Percentiles rank a stretch among this genome's conserved stretches.
These are phyloP conservation scores for Thelonectria rubi DNA, from an alignment of 2,329 filamentous ascomycete genomes.

Conservation along the genomic window DNA sequence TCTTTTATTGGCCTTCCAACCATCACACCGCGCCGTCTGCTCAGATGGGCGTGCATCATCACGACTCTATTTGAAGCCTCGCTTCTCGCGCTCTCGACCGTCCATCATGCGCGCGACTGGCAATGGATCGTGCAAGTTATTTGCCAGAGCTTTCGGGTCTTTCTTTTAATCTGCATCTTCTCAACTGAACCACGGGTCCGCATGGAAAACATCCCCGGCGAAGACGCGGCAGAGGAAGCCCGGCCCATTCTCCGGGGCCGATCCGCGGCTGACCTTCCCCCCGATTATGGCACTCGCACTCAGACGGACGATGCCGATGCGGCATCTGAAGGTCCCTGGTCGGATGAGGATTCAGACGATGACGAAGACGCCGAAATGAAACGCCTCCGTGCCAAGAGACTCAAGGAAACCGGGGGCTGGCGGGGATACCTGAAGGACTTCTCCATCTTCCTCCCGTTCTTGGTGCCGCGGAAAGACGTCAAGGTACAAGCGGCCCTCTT, in stretches of 20 bases:
- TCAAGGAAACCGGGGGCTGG: slow-evolving; percentile 46
- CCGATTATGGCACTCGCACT: slow-evolving; percentile 28
- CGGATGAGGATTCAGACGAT: not conserved
- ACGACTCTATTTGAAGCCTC: slow-evolving; percentile 28
- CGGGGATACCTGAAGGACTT: slow-evolving; percentile 45
- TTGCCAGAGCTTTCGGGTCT: slow-evolving; percentile 14
- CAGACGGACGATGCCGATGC: not conserved
- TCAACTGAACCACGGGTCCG: not conserved
- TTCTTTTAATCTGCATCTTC: slow-evolving; percentile 20
- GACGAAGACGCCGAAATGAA: slow-evolving; percentile 41
- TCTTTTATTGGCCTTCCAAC: not conserved
- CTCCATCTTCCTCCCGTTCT: slow-evolving; percentile 43
- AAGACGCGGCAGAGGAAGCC: slow-evolving; percentile 22
- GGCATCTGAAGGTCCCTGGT: slow-evolving; percentile 7
- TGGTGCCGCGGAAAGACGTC: slow-evolving; percentile 44
- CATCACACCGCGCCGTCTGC: not conserved
- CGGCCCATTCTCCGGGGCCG: slow-evolving; percentile 25
- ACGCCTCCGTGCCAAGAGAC: slow-evolving; percentile 38
- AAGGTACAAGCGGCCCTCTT: slow-evolving; percentile 45
- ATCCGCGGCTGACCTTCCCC: not conserved
- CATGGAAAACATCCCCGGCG: not conserved
- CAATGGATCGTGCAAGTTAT: slow-evolving; percentile 1
- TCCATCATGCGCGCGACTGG: not conserved
- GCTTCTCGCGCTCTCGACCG: slow-evolving; percentile 6
- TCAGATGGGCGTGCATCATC: not conserved